Conservation (phyloP, 1,284 basidiomycete genomes). For the Athelia sp. region DNA sequence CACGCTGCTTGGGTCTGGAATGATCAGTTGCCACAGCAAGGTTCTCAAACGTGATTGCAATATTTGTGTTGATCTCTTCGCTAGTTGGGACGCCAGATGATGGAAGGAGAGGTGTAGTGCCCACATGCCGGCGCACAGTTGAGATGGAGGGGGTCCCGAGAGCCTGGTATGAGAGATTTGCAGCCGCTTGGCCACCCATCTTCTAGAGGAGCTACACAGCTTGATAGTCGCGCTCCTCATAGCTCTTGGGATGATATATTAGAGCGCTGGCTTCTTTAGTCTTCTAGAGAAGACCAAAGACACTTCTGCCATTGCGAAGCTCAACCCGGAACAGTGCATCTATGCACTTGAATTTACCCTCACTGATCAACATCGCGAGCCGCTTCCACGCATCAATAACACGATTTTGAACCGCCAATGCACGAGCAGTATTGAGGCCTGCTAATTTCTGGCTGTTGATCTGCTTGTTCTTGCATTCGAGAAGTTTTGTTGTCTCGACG, state of each 20-base stretch:
- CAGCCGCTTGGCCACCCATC: constrained; percentile 14
- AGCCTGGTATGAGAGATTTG: constrained; percentile 16
- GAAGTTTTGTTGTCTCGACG: too few species aligned
- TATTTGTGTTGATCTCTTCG: constrained; percentile 4
- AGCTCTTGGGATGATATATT: constrained; percentile 16
- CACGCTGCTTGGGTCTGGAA: constrained; percentile 1
- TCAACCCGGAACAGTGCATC: too few species aligned
- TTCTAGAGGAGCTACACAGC: constrained; percentile 13
- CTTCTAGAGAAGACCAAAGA: background rate
- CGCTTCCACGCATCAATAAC: too few species aligned
- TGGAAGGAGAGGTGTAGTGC: constrained; percentile 12
- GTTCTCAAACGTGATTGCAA: background rate
- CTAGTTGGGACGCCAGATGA: constrained; percentile 13
- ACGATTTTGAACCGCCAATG: too few species aligned
- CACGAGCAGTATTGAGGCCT: too few species aligned
- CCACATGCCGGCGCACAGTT: constrained; percentile 11
- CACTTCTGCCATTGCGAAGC: background rate
- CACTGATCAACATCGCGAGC: too few species aligned
- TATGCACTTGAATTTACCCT: too few species aligned
- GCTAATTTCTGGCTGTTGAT: too few species aligned
- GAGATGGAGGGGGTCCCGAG: constrained; percentile 12
- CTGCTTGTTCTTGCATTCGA: too few species aligned
- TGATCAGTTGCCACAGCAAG: background rate
- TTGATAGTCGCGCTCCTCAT: constrained; percentile 16
- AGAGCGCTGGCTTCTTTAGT: background rate